phyloP scores from a whole-genome alignment of 805 yeast species.

The Phaffomyces antillensis region DNA sequence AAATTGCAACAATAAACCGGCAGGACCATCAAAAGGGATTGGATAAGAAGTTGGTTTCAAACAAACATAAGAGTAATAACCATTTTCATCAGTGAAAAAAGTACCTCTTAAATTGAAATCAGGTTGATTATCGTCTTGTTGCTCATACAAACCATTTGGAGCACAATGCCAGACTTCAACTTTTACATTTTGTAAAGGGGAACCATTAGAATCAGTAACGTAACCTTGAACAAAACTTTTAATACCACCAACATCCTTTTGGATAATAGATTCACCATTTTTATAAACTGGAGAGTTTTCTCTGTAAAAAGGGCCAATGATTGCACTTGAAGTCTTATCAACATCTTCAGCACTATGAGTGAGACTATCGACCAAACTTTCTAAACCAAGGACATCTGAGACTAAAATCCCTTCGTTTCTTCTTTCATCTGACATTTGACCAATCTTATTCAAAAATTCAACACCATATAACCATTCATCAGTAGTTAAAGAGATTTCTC shows the following conservation, averaged over 20 bases:
- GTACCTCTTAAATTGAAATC: slow-evolving; percentile 27
- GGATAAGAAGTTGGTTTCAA: slow-evolving; percentile 31
- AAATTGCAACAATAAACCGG: slow-evolving; percentile 25
- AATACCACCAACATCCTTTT: slow-evolving; percentile 29
- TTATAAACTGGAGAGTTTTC: slow-evolving; percentile 24
- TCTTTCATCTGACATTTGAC: slow-evolving; percentile 26
- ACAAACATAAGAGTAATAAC: slow-evolving; percentile 24
- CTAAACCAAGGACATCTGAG: slow-evolving; percentile 29
- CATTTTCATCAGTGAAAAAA: slow-evolving; percentile 22
- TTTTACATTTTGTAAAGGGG: slow-evolving; percentile 24
- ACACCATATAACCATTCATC: slow-evolving; percentile 31
- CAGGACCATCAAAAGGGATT: slow-evolving; percentile 35
- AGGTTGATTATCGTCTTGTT: slow-evolving; percentile 31
- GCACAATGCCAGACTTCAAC: slow-evolving; percentile 34
- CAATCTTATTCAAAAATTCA: slow-evolving; percentile 26
- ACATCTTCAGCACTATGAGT: slow-evolving; percentile 19
- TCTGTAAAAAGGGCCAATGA: slow-evolving; percentile 31
- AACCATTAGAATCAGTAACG: slow-evolving; percentile 24
- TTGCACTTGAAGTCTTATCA: slow-evolving; percentile 21
- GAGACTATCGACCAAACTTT: slow-evolving; percentile 28
- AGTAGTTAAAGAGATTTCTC: slow-evolving; percentile 28
- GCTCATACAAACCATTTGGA: slow-evolving; percentile 30
- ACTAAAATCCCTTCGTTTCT: slow-evolving; percentile 30
- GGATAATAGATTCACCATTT: slow-evolving; percentile 27
- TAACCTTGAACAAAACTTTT: slow-evolving; percentile 22